These are phyloP conservation scores for Mucuna pruriens DNA, from an alignment of 306 rosid genomes.

Conservation along the genomic window DNA sequence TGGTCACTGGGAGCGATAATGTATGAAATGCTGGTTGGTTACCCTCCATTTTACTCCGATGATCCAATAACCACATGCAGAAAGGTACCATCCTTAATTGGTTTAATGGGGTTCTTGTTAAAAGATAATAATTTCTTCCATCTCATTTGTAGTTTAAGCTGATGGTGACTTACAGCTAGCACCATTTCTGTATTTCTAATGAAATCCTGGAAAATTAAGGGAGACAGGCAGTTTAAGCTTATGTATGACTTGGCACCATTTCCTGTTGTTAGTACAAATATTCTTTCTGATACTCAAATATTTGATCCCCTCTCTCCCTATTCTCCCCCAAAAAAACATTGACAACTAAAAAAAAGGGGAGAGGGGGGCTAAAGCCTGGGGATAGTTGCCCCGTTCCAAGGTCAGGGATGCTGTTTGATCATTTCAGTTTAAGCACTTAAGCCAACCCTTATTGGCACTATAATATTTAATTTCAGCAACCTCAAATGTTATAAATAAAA, in stretches of 20 bases:
- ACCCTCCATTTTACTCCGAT: slow-evolving; percentile 96
- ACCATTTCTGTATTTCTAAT: slow-evolving; percentile 2
- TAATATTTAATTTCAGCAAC: not conserved
- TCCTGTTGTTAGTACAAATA: not conserved
- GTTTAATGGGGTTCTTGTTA: slow-evolving; percentile 6
- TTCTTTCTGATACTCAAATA: slow-evolving; percentile 7
- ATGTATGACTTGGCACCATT: not conserved
- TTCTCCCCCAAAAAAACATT: not conserved
- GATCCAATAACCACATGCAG: slow-evolving; percentile 93
- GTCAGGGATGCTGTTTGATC: not conserved
- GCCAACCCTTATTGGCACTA: not conserved
- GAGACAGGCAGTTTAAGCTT: not conserved
- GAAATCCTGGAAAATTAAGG: not conserved
- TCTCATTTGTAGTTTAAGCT: slow-evolving; percentile 31
- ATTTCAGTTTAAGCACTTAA: not conserved
- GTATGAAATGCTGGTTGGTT: slow-evolving; percentile 99
- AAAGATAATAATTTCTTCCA: slow-evolving; percentile 4
- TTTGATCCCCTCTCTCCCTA: slow-evolving; percentile 16
- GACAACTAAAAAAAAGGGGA: not conserved
- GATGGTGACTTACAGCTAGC: not conserved
- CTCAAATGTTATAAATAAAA: not conserved
- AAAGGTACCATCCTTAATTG: slow-evolving; percentile 68
- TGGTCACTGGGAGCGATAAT: slow-evolving; percentile 98
- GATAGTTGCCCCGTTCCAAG: slow-evolving; percentile 5
- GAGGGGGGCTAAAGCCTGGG: not conserved